Percentiles rank a stretch among this genome's conserved stretches.
phyloP scores from a whole-genome alignment of 2,329 filamentous ascomycete genomes.

The Fusarium robinianum region DNA sequence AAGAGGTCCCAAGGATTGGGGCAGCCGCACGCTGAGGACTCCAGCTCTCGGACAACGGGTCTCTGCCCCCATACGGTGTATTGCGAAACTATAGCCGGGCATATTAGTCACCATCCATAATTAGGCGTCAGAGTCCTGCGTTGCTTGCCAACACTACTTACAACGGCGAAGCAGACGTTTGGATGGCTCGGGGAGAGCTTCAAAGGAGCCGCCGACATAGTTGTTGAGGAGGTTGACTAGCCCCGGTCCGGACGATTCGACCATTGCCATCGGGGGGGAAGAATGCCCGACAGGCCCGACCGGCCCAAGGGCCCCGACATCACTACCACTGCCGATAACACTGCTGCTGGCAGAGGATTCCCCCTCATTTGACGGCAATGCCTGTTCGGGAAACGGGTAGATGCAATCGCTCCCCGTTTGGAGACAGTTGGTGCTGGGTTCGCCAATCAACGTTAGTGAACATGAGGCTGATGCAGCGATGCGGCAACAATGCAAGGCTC shows the following conservation, averaged over 20 bases:
- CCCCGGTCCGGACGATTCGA: slow-evolving; percentile 23
- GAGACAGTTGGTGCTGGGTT: slow-evolving; percentile 50
- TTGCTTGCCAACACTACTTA: slow-evolving; percentile 18
- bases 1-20: slow-evolving; percentile 4
- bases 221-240: slow-evolving; percentile 32
- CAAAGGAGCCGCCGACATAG: slow-evolving; percentile 41
- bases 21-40: slow-evolving; percentile 38
- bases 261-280: slow-evolving; percentile 22
- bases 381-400: slow-evolving; percentile 38
- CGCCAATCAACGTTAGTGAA: slow-evolving; percentile 30
- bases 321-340: slow-evolving; percentile 5
- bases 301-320: slow-evolving; percentile 12
- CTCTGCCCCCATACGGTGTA: slow-evolving; percentile 49
- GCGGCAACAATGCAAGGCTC: slow-evolving; percentile 28
- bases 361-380: slow-evolving; percentile 34
- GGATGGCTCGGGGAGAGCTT: slow-evolving; percentile 39
- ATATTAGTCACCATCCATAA: slow-evolving; percentile 17
- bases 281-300: too few relatives aligned
- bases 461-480: slow-evolving; percentile 12
- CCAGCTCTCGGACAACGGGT: slow-evolving; percentile 44
- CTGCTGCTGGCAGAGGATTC: slow-evolving; percentile 23
- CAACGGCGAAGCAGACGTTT: slow-evolving; percentile 39
- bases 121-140: not conserved
- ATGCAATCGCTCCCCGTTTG: slow-evolving; percentile 51
- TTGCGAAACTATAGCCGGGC: slow-evolving; percentile 43